Percentiles rank a stretch among this genome's conserved stretches.
phyloP scores from a whole-genome alignment of 306 rosid genomes.

The Quercus variabilis region DNA sequence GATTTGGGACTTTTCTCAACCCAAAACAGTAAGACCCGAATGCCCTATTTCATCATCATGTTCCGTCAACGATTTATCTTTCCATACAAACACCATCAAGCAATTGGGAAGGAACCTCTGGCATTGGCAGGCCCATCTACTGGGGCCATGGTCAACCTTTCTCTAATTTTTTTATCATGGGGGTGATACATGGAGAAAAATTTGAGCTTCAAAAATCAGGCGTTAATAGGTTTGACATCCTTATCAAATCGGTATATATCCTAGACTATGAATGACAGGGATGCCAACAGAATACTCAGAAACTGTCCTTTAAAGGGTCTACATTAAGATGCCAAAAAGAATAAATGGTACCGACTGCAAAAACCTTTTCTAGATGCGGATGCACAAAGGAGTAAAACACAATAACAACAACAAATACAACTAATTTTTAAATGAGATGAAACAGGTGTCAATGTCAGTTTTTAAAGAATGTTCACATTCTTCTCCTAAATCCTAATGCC shows the following conservation, averaged over 20 bases:
- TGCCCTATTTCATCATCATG: neutral
- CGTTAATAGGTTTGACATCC: neutral
- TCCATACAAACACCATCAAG: neutral
- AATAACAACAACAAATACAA: neutral
- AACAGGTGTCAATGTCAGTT: neutral
- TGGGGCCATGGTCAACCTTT: neutral
- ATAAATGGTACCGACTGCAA: neutral
- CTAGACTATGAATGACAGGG: neutral
- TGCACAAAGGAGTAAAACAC: neutral
- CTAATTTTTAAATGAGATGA: neutral
- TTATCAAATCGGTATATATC: neutral
- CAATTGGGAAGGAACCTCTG: neutral
- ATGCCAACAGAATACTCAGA: neutral
- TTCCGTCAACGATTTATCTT: neutral
- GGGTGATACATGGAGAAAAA: neutral
- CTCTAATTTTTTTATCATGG: neutral
- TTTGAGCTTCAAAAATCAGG: neutral
- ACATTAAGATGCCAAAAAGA: neutral
- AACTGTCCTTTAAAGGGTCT: neutral
- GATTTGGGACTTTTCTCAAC: neutral
- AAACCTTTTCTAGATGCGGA: neutral
- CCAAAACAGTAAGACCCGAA: neutral
- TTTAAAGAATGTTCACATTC: neutral
- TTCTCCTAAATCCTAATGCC: slow-evolving; percentile 13
- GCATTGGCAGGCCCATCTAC: neutral